Evolutionary conservation across 1,139 yeast genomes (phyloP).

Genomic region (Nakaseomyces delphensis): DNA sequence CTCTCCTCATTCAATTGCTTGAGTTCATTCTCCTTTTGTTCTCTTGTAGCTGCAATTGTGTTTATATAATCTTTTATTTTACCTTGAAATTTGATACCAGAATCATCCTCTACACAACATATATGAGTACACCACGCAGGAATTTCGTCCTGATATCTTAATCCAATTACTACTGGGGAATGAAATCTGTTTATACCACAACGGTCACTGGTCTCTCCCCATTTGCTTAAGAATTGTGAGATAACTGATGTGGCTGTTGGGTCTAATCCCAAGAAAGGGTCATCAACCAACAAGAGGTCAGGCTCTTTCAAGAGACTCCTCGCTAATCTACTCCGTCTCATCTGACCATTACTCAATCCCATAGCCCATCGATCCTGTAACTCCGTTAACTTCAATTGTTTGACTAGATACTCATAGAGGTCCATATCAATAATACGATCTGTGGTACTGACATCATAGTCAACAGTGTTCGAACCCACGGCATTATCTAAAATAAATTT

Average conservation of each 20-base stretch:
- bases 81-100: conserved; percentile 49
- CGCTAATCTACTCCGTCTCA: conserved; percentile 82
- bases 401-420: conserved; percentile 38
- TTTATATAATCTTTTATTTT: conserved; percentile 31
- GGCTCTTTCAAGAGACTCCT: conserved; percentile 61
- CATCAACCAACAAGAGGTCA: conserved; percentile 63
- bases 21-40: conserved; percentile 18
- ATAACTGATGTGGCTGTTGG: conserved; percentile 60
- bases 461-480: conserved; percentile 24
- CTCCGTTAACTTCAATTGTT: conserved; percentile 47
- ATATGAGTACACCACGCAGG: conserved; percentile 77
- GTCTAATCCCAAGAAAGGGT: conserved; percentile 86
- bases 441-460: conserved; percentile 24
- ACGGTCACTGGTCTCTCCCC: conserved; percentile 13
- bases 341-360: conserved; percentile 87
- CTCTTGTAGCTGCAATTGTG: conserved; percentile 24
- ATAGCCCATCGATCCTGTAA: conserved; percentile 69
- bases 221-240: conserved; percentile 39
- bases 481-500: conserved; percentile 43
- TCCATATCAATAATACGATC: conserved; percentile 28
- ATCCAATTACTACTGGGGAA: conserved; percentile 50
- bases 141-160: conserved; percentile 62
- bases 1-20: conserved; percentile 14
- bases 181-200: conserved; percentile 12
- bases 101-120: conserved; percentile 45